Conservation (phyloP, 2,329 filamentous ascomycete species). For the Claviceps digitariae region DNA sequence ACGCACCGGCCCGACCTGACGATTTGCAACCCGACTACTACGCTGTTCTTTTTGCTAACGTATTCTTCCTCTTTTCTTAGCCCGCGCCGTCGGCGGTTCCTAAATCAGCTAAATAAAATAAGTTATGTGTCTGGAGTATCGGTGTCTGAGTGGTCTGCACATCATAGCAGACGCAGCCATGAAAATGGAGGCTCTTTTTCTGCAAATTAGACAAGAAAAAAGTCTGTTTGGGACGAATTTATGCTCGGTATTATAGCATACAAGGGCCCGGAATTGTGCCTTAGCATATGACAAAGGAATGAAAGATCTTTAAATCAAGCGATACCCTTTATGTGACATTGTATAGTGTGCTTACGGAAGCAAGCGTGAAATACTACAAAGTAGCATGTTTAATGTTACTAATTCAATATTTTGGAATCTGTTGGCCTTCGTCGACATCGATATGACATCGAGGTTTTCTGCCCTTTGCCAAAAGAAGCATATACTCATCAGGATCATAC, state of each 20-base stretch:
- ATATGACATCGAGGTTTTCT: background rate
- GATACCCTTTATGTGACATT: background rate
- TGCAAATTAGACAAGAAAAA: conserved; percentile 17
- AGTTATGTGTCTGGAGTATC: conserved; percentile 23
- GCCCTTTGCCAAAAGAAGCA: background rate
- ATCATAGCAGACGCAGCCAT: conserved; percentile 21
- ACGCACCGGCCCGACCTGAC: background rate
- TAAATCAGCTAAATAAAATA: conserved; percentile 21
- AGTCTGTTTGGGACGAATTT: conserved; percentile 26
- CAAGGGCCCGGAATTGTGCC: conserved; percentile 21
- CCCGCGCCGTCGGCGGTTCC: conserved; percentile 45
- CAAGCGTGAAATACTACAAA: background rate
- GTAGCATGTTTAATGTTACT: background rate
- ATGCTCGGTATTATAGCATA: conserved; percentile 27
- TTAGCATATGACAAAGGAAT: conserved; percentile 26
- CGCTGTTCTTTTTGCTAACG: background rate
- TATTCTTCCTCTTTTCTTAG: conserved; percentile 23
- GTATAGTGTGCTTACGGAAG: background rate
- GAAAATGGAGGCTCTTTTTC: conserved; percentile 19
- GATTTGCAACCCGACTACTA: background rate
- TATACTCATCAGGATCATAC: background rate
- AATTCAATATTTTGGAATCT: background rate
- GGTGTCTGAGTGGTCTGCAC: conserved; percentile 25
- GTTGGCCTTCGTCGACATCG: background rate
- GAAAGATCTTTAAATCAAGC: conserved; percentile 14